phyloP scores from a whole-genome alignment of 306 rosid species.

The Vigna angularis region DNA sequence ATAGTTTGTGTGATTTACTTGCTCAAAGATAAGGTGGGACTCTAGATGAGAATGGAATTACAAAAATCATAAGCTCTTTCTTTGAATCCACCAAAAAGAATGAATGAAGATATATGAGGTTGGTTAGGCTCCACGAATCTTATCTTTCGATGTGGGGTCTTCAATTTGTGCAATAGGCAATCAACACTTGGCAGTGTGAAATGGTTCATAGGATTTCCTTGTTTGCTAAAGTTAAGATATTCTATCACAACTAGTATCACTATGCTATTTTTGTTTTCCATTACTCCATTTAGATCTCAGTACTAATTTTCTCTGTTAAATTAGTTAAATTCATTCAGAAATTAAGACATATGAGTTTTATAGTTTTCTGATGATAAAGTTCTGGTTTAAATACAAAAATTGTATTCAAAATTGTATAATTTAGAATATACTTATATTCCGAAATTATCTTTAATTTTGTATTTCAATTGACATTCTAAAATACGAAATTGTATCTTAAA shows the following conservation, averaged over 20 bases:
- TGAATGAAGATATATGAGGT: conserved; percentile 49
- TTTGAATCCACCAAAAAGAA: not conserved
- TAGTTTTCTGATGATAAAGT: too few species aligned
- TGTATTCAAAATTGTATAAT: too few species aligned
- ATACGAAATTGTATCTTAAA: too few species aligned
- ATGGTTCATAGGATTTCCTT: not conserved
- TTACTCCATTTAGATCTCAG: not conserved
- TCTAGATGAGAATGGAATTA: conserved; percentile 27
- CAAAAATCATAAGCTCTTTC: conserved; percentile 21
- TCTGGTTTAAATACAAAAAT: too few species aligned
- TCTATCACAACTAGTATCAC: not conserved
- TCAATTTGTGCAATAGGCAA: conserved; percentile 10
- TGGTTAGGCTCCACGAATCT: conserved; percentile 53
- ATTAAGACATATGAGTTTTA: too few species aligned
- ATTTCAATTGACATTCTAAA: too few species aligned
- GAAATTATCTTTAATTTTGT: too few species aligned
- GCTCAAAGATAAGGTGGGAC: conserved; percentile 27
- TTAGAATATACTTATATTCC: too few species aligned
- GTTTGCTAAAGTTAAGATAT: not conserved
- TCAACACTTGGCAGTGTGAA: conserved; percentile 31
- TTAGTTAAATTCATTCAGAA: not conserved
- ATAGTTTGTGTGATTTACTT: conserved; percentile 32
- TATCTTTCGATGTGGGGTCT: conserved; percentile 46
- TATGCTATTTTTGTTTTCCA: not conserved
- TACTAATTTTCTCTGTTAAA: not conserved